Conservation (phyloP, 768 basidiomycete genomes). For the Pleurotus tuber-regium region DNA sequence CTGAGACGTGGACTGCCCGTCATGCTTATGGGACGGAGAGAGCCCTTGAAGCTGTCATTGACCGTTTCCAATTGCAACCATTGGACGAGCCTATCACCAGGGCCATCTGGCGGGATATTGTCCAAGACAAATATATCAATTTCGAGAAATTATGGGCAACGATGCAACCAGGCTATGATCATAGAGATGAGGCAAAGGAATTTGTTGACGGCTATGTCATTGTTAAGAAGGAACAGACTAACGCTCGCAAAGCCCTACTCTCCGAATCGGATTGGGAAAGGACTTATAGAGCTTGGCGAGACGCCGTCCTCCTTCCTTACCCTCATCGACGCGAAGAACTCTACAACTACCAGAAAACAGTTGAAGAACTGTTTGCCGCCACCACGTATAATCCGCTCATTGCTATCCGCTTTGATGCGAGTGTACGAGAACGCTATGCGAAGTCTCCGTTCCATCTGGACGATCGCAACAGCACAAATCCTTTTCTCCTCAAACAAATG, state of each 20-base stretch:
- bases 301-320: conserved; percentile 4
- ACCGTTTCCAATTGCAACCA: conserved; percentile 1
- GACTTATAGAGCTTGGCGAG: conserved; percentile 13
- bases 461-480: no score
- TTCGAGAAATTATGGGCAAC: conserved; percentile 19
- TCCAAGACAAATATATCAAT: conserved; percentile 15
- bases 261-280: conserved; percentile 14
- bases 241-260: neutral
- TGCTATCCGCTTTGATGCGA: no score
- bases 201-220: conserved; percentile 12
- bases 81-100: conserved; percentile 10
- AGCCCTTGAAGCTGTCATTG: neutral
- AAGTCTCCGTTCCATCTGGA: no score
- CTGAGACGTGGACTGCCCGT: neutral
- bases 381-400: no score
- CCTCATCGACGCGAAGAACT: conserved; percentile 14
- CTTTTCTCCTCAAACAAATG: no score
- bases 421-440: no score
- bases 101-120: conserved; percentile 14
- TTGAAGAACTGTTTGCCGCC: no score
- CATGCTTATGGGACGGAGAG: neutral
- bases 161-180: conserved; percentile 14
- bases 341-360: no score
- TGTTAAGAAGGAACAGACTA: conserved; percentile 13
- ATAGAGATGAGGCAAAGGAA: conserved; percentile 18